Evolutionary conservation across 305 asterid species (phyloP).

Genomic region (Solanum hybrid): DNA sequence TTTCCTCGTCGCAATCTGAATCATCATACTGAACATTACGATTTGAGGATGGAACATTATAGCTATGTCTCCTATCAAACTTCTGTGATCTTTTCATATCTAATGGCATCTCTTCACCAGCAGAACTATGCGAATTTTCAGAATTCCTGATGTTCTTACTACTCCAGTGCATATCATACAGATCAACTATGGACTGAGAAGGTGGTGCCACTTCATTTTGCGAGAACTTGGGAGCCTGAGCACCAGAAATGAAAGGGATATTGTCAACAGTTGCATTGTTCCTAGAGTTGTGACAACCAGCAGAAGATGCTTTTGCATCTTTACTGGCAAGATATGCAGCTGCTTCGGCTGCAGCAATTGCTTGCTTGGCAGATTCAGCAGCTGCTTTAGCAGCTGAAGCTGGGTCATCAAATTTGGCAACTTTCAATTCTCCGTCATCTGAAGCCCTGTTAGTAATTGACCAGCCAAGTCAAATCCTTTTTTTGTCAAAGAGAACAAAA

Average conservation of each 20-base stretch:
- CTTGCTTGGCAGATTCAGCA: slow-evolving; percentile 59
- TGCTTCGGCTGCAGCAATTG: slow-evolving; percentile 86
- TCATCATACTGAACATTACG: slow-evolving; percentile 40
- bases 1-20: slow-evolving; percentile 65
- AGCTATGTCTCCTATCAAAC: slow-evolving; percentile 20
- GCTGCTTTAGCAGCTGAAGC: slow-evolving; percentile 87
- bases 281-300: slow-evolving; percentile 8
- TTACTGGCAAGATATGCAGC: slow-evolving; percentile 52
- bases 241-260: background rate
- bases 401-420: slow-evolving; percentile 34
- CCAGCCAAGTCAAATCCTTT: background rate
- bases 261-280: slow-evolving; percentile 1
- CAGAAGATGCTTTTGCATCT: slow-evolving; percentile 32
- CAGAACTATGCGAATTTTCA: slow-evolving; percentile 14
- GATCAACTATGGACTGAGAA: slow-evolving; percentile 15
- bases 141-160: slow-evolving; percentile 14
- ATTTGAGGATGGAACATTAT: slow-evolving; percentile 18
- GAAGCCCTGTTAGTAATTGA: slow-evolving; percentile 7
- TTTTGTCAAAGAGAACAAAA: background rate
- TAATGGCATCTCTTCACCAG: slow-evolving; percentile 11
- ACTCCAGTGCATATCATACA: slow-evolving; percentile 17
- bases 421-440: slow-evolving; percentile 33
- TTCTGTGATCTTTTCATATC: slow-evolving; percentile 16
- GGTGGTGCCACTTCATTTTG: slow-evolving; percentile 11
- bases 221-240: slow-evolving; percentile 6